These are phyloP conservation scores for Dendrocalamus sinicus DNA, from an alignment of 176 grass and related monocot species.

Conservation along the genomic window DNA sequence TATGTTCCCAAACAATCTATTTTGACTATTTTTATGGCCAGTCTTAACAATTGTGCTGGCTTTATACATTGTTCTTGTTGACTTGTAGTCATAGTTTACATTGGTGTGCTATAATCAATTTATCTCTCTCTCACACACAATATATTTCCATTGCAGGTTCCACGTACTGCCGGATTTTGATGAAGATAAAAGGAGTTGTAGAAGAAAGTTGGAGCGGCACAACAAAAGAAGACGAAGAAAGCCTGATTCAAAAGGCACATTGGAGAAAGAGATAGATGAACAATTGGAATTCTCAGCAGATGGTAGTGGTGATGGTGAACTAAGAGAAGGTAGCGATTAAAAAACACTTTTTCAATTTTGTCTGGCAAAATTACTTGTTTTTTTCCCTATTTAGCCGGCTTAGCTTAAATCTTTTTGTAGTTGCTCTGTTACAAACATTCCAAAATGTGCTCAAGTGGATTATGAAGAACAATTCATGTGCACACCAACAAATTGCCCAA, in stretches of 20 bases:
- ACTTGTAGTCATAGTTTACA: slow-evolving; percentile 36
- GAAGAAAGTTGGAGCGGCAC: slow-evolving; percentile 93
- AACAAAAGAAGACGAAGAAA: slow-evolving; percentile 92
- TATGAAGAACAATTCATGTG: neutral
- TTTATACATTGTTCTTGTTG: slow-evolving; percentile 2
- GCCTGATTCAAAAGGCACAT: slow-evolving; percentile 63
- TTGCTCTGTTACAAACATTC: neutral
- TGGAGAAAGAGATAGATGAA: slow-evolving; percentile 71
- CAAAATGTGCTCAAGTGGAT: slow-evolving; percentile 2
- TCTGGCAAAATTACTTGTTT: neutral
- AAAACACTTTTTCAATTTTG: neutral
- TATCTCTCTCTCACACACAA: slow-evolving; percentile 9
- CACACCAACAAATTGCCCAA: neutral
- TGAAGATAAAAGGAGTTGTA: slow-evolving; percentile 98
- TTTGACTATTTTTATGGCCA: slow-evolving; percentile 16
- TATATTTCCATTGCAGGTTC: slow-evolving; percentile 62
- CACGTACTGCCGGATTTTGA: slow-evolving; percentile 95
- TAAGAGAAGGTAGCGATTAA: slow-evolving; percentile 61
- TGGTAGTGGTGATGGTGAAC: slow-evolving; percentile 55
- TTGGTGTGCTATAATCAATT: neutral
- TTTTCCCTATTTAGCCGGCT: neutral
- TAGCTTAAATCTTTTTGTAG: slow-evolving; percentile 27
- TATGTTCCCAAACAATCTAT: neutral
- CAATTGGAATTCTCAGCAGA: slow-evolving; percentile 61
- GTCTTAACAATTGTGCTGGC: neutral